Conservation (phyloP, 176 grass and related monocot species). For the Otatea glauca region DNA sequence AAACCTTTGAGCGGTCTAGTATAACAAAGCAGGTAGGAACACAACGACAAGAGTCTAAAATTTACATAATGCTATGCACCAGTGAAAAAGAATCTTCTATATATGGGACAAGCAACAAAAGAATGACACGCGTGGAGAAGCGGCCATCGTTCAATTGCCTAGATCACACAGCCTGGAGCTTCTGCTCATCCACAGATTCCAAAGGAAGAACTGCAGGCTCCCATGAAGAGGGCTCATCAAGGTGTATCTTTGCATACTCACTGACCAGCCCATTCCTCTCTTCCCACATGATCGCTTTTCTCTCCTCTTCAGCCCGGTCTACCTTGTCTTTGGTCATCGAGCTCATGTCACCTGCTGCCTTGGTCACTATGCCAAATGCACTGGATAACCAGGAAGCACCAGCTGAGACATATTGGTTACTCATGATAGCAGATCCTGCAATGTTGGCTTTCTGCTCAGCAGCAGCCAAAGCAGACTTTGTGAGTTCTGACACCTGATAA, state of each 20-base stretch:
- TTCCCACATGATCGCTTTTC: conserved; percentile 71
- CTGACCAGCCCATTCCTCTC: conserved; percentile 78
- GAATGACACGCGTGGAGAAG: conserved; percentile 23
- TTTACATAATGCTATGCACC: conserved; percentile 48
- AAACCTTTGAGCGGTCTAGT: conserved; percentile 26
- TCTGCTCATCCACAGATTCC: conserved; percentile 81
- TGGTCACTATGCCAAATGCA: conserved; percentile 73
- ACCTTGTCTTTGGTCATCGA: conserved; percentile 86
- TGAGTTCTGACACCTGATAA: conserved; percentile 79
- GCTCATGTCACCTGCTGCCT: conserved; percentile 81
- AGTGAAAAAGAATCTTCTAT: conserved; percentile 47
- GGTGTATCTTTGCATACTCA: conserved; percentile 80
- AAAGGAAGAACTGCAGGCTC: conserved; percentile 73
- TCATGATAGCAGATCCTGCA: conserved; percentile 76
- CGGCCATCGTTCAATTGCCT: not conserved
- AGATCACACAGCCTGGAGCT: conserved; percentile 63
- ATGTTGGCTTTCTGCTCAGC: conserved; percentile 83
- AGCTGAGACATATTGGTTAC: conserved; percentile 81
- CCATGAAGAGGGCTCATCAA: conserved; percentile 71
- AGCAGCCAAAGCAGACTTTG: conserved; percentile 69
- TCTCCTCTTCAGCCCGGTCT: conserved; percentile 84
- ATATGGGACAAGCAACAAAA: conserved; percentile 45
- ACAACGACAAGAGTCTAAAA: conserved; percentile 32
- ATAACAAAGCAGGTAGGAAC: conserved; percentile 33
- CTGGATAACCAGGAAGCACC: conserved; percentile 86